Percentiles rank a stretch among this genome's conserved stretches.
Conservation (phyloP, 129 eudicot genomes). For the Arctium lappa region DNA sequence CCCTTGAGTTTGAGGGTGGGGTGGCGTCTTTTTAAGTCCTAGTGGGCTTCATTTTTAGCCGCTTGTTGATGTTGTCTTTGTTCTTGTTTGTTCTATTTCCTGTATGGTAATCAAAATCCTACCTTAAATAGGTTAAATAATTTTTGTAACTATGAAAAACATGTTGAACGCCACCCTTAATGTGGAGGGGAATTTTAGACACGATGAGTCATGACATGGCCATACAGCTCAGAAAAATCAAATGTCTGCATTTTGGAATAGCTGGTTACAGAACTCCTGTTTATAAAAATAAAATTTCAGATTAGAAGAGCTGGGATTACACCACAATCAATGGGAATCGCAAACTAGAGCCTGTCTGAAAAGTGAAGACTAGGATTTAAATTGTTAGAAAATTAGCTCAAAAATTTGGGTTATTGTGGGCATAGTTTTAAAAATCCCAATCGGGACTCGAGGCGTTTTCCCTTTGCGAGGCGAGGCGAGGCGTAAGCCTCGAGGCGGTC, state of each 20-base stretch:
- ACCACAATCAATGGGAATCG: background rate
- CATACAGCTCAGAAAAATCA: background rate
- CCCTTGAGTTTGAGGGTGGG: background rate
- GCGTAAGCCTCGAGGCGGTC: too few species aligned
- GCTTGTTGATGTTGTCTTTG: background rate
- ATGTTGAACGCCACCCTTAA: background rate
- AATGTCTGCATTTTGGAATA: background rate
- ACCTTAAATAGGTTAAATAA: background rate
- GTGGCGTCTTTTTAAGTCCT: background rate
- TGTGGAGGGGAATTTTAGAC: background rate
- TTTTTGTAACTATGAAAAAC: background rate
- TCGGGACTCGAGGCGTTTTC: too few species aligned
- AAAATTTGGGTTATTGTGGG: too few species aligned
- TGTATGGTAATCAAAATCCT: background rate
- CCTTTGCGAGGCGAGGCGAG: too few species aligned
- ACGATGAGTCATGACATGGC: slow-evolving; percentile 2
- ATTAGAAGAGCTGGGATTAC: background rate
- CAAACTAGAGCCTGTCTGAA: background rate
- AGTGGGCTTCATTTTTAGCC: background rate
- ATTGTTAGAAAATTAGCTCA: background rate
- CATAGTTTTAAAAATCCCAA: too few species aligned
- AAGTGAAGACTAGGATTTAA: background rate
- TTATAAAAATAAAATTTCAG: background rate
- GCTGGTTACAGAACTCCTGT: background rate
- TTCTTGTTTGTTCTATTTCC: slow-evolving; percentile 4